Evolutionary conservation across 2,329 filamentous ascomycete species (phyloP), one percentile per base, ranked within the genome.

Genomic region (Cercospora berteroae): DNA sequence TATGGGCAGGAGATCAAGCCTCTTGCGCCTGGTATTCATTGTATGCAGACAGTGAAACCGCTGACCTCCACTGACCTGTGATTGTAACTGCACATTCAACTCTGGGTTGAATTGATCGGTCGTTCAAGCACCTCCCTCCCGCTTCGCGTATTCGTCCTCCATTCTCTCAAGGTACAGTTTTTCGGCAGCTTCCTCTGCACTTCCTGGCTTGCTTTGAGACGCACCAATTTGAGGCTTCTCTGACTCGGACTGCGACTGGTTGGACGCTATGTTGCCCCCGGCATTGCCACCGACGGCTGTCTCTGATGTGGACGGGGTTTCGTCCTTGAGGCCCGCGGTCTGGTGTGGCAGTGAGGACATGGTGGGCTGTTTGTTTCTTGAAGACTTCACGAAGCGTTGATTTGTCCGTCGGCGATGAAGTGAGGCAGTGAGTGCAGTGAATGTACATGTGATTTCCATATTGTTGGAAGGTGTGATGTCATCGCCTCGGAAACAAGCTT

Each of bases 131-230:
- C 80, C 80, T 9, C 80, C 79, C 70, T 81, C 80, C 29, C 79
- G 73, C 77, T 81, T 81, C 2, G 80, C 80, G 72, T 81, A 82
- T 68, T 81, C 80, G 1, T 80, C 79, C 71, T 81, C 79, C 69
- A 82, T 81, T 23, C 73, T 74, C 72, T 81, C 78, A 67, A 78
- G 77, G 68, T 80, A 81, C 63, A 77, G 52, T 70, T 74, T 78
- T 66, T 79, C 79, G 2, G 74, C 75, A 23, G 75, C 74, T 8
- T 69, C 73, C 57, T 79, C 77, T 1, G 78, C 75, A 23, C 71
- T 74, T 36, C 71, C 73, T 3, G 72, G 73, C 59, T 79, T 74
- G 44, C 75, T 75, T 12, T 56, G 36, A 25, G 70, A 72, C 20
- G 75, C 73, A 31, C 69, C 70, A 27, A 71, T 73, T 50, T 64